phyloP scores from a whole-genome alignment of 164 flowering plant genomes.

The Magnolia kwangsiensis region DNA sequence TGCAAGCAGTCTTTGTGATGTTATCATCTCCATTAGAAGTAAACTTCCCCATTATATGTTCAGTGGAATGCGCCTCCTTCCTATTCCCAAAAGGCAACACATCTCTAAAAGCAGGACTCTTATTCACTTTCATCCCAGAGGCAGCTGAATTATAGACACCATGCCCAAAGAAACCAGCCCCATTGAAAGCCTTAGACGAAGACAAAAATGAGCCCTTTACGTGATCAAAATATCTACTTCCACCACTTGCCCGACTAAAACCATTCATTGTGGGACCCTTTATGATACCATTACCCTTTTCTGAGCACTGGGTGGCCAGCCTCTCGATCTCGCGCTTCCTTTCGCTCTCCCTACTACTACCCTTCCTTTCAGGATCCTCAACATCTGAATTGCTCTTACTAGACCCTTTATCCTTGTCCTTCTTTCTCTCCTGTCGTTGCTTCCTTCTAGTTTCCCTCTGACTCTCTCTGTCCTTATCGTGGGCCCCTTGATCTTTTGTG shows the following conservation, averaged over 20 bases:
- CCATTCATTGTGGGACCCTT: conserved; percentile 22
- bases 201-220: conserved; percentile 74
- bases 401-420: conserved; percentile 76
- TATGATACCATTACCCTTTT: conserved; percentile 42
- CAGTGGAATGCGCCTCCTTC: conserved; percentile 46
- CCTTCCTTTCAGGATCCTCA: conserved; percentile 66
- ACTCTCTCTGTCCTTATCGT: conserved; percentile 46
- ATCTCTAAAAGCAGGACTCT: conserved; percentile 12
- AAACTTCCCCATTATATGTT: conserved; percentile 36
- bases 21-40: conserved; percentile 49
- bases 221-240: conserved; percentile 64
- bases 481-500: conserved; percentile 11
- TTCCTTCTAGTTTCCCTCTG: conserved; percentile 74
- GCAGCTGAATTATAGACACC: conserved; percentile 32
- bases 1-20: conserved; percentile 16
- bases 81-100: conserved; percentile 31
- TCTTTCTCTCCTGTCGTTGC: conserved; percentile 63
- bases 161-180: conserved; percentile 69
- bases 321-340: conserved; percentile 56
- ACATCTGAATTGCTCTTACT: conserved; percentile 87
- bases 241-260: conserved; percentile 45
- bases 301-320: conserved; percentile 41
- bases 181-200: conserved; percentile 77
- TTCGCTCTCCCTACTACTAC: conserved; percentile 49
- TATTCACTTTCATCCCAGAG: conserved; percentile 41